Base-by-base conservation (phyloP, 129 eudicot genomes). In the Tagetes erecta region DNA sequence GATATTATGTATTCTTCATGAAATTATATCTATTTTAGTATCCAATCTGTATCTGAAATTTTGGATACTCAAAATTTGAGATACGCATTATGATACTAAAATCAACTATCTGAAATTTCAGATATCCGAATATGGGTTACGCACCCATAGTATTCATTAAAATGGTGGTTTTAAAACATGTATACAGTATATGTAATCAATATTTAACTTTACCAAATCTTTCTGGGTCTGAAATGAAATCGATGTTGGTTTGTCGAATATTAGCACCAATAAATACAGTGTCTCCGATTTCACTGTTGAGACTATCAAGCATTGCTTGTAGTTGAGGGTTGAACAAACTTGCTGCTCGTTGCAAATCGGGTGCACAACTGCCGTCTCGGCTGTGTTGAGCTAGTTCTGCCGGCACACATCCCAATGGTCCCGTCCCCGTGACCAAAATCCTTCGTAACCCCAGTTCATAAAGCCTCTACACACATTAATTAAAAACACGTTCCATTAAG, bases 361-460 rank as follows among this genome's bases (percentile, higher is more conserved):
- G 63, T 1, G 84, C 78, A 64, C 96, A 90, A 46, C 74, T 64
- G 8, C 96, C 96, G 14, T 85, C 76, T 6, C 67, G 52, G 59
- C 90, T 73, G 5, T 83, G 82, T 52, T 50, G 60, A 0, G 92
- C 96, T 13, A 87, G 56, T 71, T 85, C 88, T 1, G 92, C 81
- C 0, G 96, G 96, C 12, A 82, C 93, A 20, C 96, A 90, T 6
- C 96, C 96, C 10, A 90, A 34, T 37, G 93, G 91, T 5, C 96
- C 96, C 0, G 91, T 83, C 0, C 96, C 96, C 0, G 92, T 85
- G 72, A 90, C 92, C 30, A 90, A 50, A 36, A 87, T 83, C 63
- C 85, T 79, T 33, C 96, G 73, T 9, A 87, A 84, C 71, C 96
- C 96, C 72, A 85, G 42, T 6, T 82, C 84, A 81, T 90, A 83